Base-by-base conservation (phyloP, 306 rosid genomes). In the Leucaena leucocephala region DNA sequence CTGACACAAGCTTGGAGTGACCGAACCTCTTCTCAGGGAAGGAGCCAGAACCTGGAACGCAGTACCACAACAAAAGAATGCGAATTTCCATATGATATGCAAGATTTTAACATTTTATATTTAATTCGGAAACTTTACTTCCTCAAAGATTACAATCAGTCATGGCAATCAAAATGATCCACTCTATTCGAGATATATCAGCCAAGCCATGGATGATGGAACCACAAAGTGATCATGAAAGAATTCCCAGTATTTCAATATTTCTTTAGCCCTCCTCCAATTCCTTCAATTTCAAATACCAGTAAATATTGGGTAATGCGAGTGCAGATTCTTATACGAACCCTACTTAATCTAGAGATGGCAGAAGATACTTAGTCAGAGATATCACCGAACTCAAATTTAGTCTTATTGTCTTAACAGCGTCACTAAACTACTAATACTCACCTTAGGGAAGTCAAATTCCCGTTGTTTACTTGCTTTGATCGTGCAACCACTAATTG, bases 401-500 rank as follows among this genome's bases (percentile, higher is more conserved):
- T 27, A 27, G 27, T 27, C 27, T 27, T 27, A 27, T 27, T 27
- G 45, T 74, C 1, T 38, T 45, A 61, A 63, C 14, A 49, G 79
- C n/a, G 46, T 71, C 16, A 65, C 68, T 27, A 77, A 44, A 54
- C 59, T 38, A 71, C 71, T 82, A 50, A 52, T 43, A 70, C 92
- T 90, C 83, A 94, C 98, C 97, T 90, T 61, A 88, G 82, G 45
- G 36, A 8, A 68, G 46, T 64, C 81, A 85, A 76, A 78, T 82
- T 82, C 45, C 76, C 27, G 27, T 27, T 80, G 71, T 75, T 79
- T 63, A 78, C 76, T 71, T 83, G 87, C 81, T 85, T 88, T 79
- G 92, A 84, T 74, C 86, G 84, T 75, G 89, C 68, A 82, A 88
- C 66, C 77, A 92, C 70, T 45, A 83, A 75, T 71, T 73, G 86